Conservation (phyloP, 768 basidiomycete genomes). For the Amyloporia xantha region DNA sequence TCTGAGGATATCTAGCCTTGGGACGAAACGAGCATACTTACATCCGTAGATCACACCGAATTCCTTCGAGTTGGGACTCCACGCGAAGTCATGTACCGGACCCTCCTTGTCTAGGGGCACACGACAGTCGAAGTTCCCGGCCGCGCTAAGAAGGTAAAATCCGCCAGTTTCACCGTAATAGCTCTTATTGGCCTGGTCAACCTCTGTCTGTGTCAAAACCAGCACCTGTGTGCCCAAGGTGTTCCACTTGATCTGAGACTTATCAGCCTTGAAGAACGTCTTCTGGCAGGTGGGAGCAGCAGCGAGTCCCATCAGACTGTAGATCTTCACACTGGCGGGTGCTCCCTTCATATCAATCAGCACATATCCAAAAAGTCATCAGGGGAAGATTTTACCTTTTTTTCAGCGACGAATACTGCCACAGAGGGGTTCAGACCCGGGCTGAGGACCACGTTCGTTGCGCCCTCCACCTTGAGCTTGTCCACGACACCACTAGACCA, state of each 20-base stretch:
- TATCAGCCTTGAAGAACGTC: constrained; percentile 94
- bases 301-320: constrained; percentile 57
- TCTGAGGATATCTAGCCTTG: not conserved
- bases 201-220: constrained; percentile 90
- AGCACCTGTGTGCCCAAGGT: constrained; percentile 87
- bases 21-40: constrained; percentile 35
- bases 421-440: constrained; percentile 82
- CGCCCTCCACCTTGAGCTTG: constrained; percentile 78
- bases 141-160: constrained; percentile 85
- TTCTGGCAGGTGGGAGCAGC: constrained; percentile 78
- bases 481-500: constrained; percentile 76
- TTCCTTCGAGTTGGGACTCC: constrained; percentile 96
- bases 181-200: constrained; percentile 94
- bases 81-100: constrained; percentile 92
- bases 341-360: constrained; percentile 49
- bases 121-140: constrained; percentile 90
- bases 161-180: constrained; percentile 95
- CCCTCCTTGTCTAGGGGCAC: constrained; percentile 92
- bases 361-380: constrained; percentile 1
- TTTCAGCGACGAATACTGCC: constrained; percentile 92
- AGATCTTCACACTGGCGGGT: constrained; percentile 84
- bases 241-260: constrained; percentile 94
- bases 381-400: constrained; percentile 47
- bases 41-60: constrained; percentile 97
- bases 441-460: constrained; percentile 69